Evolutionary conservation across 2,329 filamentous ascomycete species (phyloP).

Genomic region (Neurospora crassa): DNA sequence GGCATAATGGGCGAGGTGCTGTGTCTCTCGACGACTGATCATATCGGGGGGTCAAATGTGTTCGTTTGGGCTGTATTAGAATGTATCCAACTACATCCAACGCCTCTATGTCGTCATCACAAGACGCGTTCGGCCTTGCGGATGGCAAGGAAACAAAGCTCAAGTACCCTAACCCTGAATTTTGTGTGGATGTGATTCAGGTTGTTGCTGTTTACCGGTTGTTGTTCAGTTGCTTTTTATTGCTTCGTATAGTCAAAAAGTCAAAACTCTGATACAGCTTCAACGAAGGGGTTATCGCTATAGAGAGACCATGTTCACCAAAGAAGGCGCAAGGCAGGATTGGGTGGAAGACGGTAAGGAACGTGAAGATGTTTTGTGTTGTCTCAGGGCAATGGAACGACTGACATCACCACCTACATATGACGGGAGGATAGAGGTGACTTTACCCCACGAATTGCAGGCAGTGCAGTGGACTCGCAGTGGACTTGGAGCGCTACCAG

Average conservation of each 20-base stretch:
- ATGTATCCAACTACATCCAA: background rate
- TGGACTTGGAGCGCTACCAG: background rate
- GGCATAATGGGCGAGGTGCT: conserved; percentile 42
- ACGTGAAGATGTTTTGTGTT: background rate
- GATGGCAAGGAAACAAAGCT: background rate
- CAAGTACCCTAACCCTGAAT: background rate
- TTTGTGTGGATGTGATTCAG: background rate
- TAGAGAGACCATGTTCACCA: background rate
- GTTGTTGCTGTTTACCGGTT: background rate
- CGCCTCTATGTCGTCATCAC: background rate
- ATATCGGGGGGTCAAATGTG: background rate
- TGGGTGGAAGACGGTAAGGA: background rate
- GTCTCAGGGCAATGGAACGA: background rate
- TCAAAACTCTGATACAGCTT: background rate
- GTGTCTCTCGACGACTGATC: background rate
- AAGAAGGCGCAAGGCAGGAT: background rate
- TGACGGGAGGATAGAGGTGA: background rate
- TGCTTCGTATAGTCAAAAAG: background rate
- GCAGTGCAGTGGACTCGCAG: background rate
- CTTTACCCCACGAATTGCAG: background rate
- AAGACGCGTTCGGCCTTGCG: background rate
- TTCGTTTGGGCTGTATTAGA: background rate
- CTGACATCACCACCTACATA: background rate
- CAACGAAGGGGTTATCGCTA: background rate
- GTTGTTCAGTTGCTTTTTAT: background rate